Conservation (phyloP, 2,329 filamentous ascomycete species). For the Elsinoe arachidis region DNA sequence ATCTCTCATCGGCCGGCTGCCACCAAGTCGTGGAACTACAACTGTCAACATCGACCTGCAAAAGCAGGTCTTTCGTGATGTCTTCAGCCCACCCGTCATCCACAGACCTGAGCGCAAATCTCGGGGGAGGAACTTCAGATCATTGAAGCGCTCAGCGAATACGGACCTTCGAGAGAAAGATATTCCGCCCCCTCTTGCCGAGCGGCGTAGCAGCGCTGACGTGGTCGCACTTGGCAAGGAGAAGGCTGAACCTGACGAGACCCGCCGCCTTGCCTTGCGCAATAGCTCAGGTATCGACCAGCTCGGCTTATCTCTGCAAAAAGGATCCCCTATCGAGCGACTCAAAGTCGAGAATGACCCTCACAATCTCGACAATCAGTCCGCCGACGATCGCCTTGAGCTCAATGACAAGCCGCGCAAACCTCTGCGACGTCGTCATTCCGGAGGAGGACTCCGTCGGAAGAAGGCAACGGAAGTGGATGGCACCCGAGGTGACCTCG, state of each 20-base stretch:
- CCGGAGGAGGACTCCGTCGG: constrained; percentile 72
- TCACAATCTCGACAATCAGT: neutral
- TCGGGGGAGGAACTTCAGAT: constrained; percentile 56
- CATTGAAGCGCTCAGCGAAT: constrained; percentile 29
- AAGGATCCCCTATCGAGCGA: neutral
- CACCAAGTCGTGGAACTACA: constrained; percentile 73
- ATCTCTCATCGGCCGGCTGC: constrained; percentile 17
- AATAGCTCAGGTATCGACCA: constrained; percentile 19
- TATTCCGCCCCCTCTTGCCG: constrained; percentile 19
- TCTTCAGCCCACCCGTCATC: constrained; percentile 76
- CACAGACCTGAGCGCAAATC: constrained; percentile 69
- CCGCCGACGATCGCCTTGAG: constrained; percentile 6
- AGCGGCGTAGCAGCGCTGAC: constrained; percentile 32
- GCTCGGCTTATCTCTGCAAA: neutral
- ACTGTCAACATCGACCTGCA: constrained; percentile 80
- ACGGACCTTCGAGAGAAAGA: constrained; percentile 1
- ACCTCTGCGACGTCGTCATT: constrained; percentile 60
- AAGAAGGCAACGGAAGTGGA: constrained; percentile 57
- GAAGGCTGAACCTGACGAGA: constrained; percentile 26
- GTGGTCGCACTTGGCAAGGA: constrained; percentile 24
- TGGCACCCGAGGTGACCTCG: constrained; percentile 61
- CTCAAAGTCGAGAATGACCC: neutral
- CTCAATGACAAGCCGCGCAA: constrained; percentile 9
- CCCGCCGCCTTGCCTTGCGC: constrained; percentile 35
- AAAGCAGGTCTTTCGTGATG: constrained; percentile 87